Percentiles rank a stretch among this genome's conserved stretches.
These are phyloP conservation scores for Raddia guianensis DNA, from an alignment of 176 grass and related monocot genomes.

Conservation along the genomic window DNA sequence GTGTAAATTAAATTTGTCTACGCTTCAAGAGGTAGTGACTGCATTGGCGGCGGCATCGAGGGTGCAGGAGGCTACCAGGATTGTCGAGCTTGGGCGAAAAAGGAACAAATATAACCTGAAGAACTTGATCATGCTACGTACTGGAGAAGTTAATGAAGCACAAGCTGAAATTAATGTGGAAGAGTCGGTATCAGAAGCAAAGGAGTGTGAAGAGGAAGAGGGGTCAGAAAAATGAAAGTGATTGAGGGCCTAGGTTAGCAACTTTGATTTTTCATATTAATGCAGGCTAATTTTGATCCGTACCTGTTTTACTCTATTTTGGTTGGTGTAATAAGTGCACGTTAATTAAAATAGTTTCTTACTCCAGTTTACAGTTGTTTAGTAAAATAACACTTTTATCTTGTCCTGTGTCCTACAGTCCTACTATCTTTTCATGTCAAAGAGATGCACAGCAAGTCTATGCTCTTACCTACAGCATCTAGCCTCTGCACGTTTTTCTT, in stretches of 20 bases:
- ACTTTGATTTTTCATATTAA: not conserved
- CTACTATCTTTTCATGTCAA: constrained; percentile 12
- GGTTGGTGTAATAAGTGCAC: not conserved
- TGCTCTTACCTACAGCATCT: constrained; percentile 7
- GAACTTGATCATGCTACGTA: constrained; percentile 31
- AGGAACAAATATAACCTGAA: constrained; percentile 53
- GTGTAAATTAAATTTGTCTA: constrained; percentile 9
- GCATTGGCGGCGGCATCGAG: constrained; percentile 47
- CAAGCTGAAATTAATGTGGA: constrained; percentile 12
- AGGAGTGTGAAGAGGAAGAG: constrained; percentile 26
- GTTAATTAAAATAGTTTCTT: not conserved
- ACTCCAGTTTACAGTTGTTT: constrained; percentile 1
- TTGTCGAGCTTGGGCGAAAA: constrained; percentile 43
- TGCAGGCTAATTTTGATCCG: constrained; percentile 5
- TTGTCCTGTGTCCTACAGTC: not conserved
- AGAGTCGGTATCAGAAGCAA: constrained; percentile 29
- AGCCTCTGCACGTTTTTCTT: not conserved
- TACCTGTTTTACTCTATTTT: constrained; percentile 19
- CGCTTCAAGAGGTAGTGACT: constrained; percentile 60
- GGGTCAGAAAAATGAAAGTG: constrained; percentile 3
- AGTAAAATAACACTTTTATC: constrained; percentile 3
- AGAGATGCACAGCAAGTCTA: not conserved
- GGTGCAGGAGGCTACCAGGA: constrained; percentile 49
- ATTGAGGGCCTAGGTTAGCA: not conserved
- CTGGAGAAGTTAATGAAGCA: not conserved